These are phyloP conservation scores for Diospyros lotus DNA, from an alignment of 148 eudicot genomes.

Conservation along the genomic window DNA sequence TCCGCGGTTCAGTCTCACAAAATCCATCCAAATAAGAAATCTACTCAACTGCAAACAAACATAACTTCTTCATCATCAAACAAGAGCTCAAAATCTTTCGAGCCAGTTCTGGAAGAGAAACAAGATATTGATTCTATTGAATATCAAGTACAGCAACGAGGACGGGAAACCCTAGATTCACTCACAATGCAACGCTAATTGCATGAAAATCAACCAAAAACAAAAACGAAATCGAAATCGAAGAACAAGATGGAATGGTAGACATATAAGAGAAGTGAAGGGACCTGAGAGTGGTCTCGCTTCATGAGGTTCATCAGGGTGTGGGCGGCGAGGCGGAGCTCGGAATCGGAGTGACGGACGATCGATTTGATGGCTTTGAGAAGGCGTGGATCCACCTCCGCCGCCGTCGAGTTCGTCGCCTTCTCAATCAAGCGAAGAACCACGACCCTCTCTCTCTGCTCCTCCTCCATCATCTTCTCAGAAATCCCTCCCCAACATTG, in stretches of 20 bases:
- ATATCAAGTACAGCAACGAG: background rate
- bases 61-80: background rate
- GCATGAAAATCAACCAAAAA: background rate
- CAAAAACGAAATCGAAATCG: background rate
- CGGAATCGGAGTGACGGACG: slow-evolving; percentile 68
- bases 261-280: background rate
- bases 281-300: slow-evolving; percentile 90
- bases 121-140: background rate
- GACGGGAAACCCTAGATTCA: slow-evolving; percentile 16
- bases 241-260: no score
- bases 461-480: slow-evolving; percentile 28
- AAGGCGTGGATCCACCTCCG: slow-evolving; percentile 74
- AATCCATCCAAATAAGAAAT: background rate
- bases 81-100: background rate
- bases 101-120: background rate
- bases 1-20: background rate
- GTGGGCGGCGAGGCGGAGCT: slow-evolving; percentile 69
- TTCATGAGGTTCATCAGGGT: slow-evolving; percentile 76
- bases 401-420: slow-evolving; percentile 69
- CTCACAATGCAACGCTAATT: background rate
- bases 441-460: slow-evolving; percentile 27
- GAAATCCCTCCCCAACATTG: background rate
- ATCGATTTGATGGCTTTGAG: slow-evolving; percentile 76
- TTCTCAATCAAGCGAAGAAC: slow-evolving; percentile 58
- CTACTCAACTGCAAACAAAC: background rate